phyloP scores from a whole-genome alignment of 1,139 yeast genomes.

The Pichia sp. region DNA sequence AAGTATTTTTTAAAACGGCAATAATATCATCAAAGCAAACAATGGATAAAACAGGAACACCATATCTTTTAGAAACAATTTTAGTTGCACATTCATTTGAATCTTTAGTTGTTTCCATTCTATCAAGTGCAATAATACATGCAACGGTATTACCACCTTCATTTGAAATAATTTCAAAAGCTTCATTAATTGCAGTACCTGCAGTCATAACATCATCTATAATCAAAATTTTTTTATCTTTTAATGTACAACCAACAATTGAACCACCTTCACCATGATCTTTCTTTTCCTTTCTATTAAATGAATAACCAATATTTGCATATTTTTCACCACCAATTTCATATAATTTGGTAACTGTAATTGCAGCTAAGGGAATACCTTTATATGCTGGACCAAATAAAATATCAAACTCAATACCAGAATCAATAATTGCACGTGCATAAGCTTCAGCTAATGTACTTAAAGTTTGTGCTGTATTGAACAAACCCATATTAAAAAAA shows the following conservation, averaged over 20 bases:
- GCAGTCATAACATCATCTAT: slow-evolving; percentile 98
- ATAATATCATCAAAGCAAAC: slow-evolving; percentile 74
- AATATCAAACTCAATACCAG: slow-evolving; percentile 81
- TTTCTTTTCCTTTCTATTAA: slow-evolving; percentile 87
- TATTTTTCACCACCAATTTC: slow-evolving; percentile 81
- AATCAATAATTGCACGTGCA: slow-evolving; percentile 77
- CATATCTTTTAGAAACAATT: slow-evolving; percentile 63
- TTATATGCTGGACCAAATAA: slow-evolving; percentile 97
- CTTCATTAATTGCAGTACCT: slow-evolving; percentile 96
- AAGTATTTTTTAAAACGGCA: slow-evolving; percentile 45
- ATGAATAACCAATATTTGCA: slow-evolving; percentile 59
- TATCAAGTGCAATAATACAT: slow-evolving; percentile 83
- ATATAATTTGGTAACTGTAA: slow-evolving; percentile 85
- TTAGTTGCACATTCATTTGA: slow-evolving; percentile 73
- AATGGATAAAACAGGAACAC: slow-evolving; percentile 79
- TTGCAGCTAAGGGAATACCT: slow-evolving; percentile 93
- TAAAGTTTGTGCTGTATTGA: slow-evolving; percentile 73
- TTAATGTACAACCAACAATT: slow-evolving; percentile 78
- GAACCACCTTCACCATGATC: slow-evolving; percentile 98
- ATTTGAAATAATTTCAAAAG: slow-evolving; percentile 66
- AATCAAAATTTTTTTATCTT: slow-evolving; percentile 67
- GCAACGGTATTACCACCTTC: slow-evolving; percentile 78
- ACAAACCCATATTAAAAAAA: slow-evolving; percentile 89
- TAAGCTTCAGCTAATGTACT: slow-evolving; percentile 80
- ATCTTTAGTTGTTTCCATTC: slow-evolving; percentile 79